Percentiles rank a stretch among this genome's conserved stretches.
These are phyloP conservation scores for Naganishia friedmannii DNA, from an alignment of 768 basidiomycete species.

Conservation along the genomic window DNA sequence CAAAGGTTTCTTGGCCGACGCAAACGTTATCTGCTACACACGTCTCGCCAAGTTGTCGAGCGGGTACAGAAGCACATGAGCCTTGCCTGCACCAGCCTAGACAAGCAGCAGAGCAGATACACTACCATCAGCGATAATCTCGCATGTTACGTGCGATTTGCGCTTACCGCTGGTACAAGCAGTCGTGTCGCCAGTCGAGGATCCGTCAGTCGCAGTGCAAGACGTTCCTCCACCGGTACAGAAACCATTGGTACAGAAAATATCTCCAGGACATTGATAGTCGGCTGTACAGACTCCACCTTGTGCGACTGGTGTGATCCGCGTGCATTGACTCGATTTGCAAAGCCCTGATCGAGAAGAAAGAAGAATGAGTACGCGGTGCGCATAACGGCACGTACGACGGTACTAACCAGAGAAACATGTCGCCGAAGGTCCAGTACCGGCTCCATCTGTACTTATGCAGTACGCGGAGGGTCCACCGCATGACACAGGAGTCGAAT, in stretches of 20 bases:
- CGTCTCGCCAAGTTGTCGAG: not conserved
- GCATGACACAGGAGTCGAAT: not conserved
- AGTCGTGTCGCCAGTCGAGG: not conserved
- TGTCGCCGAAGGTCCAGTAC: not conserved
- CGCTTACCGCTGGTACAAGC: not conserved
- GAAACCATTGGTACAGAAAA: not conserved
- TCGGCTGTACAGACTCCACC: not conserved
- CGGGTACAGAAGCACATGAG: not conserved
- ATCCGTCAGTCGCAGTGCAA: not conserved
- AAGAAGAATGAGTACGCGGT: not conserved
- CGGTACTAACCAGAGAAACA: not conserved
- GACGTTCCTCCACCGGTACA: not conserved
- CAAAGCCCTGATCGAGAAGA: not conserved
- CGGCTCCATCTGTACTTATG: not conserved
- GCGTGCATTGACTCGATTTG: not conserved
- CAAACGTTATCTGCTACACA: not conserved
- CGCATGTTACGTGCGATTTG: too few species aligned
- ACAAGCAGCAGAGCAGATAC: not conserved
- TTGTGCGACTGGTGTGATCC: too few species aligned
- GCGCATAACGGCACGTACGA: not conserved
- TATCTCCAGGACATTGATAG: not conserved
- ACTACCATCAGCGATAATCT: not conserved
- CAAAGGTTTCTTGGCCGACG: not conserved
- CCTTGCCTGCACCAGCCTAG: not conserved
- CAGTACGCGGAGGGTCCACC: not conserved